Percentiles rank a stretch among this genome's conserved stretches.
phyloP scores from a whole-genome alignment of 1,284 basidiomycete genomes.

The Marasmius sp. region DNA sequence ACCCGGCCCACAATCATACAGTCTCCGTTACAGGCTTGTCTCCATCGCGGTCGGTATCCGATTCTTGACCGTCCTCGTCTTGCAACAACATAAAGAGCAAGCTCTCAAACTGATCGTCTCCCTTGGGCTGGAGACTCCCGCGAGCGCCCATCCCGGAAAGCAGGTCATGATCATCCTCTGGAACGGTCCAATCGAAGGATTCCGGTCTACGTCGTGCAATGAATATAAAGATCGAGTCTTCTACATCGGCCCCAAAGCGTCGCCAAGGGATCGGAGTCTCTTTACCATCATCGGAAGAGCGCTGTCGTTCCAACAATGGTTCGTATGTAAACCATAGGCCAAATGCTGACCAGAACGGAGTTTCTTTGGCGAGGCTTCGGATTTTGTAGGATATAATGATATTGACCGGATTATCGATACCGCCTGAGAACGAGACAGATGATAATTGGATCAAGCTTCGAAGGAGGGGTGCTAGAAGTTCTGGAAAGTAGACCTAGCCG shows the following conservation, averaged over 20 bases:
- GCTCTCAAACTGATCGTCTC: conserved; percentile 68
- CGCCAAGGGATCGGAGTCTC: conserved; percentile 29
- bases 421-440: conserved; percentile 40
- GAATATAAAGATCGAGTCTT: conserved; percentile 59
- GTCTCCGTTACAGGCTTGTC: too few species aligned
- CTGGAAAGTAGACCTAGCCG: conserved; percentile 72
- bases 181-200: conserved; percentile 57
- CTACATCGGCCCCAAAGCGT: conserved; percentile 37
- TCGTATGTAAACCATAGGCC: conserved; percentile 78
- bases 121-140: conserved; percentile 42
- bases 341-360: conserved; percentile 80
- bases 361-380: conserved; percentile 75
- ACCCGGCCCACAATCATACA: too few species aligned
- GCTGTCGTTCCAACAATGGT: conserved; percentile 50
- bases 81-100: conserved; percentile 57
- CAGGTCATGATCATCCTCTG: conserved; percentile 51
- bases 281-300: not conserved
- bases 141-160: conserved; percentile 53
- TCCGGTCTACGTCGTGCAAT: conserved; percentile 54
- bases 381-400: conserved; percentile 75
- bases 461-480: conserved; percentile 68
- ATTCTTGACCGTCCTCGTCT: conserved; percentile 4
- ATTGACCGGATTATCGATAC: conserved; percentile 11
- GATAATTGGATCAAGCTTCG: conserved; percentile 69
- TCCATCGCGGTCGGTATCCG: too few species aligned